Base-by-base conservation (phyloP, 495 filamentous ascomycete genomes). In the Friedmanniomyces endolithicus region DNA sequence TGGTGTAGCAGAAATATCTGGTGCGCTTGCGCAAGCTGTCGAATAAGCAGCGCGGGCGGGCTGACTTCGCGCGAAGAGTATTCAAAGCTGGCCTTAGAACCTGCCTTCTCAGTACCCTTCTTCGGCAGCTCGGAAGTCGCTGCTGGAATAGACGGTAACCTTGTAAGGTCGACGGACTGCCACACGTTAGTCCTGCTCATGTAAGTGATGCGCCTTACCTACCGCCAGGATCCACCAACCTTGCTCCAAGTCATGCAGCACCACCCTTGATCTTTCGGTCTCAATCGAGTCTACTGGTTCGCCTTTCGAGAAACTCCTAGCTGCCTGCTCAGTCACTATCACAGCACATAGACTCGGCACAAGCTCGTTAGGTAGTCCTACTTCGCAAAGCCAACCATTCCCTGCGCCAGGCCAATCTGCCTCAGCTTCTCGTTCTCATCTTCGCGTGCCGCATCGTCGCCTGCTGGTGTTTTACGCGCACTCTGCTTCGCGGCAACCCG, bases 201-300 rank as follows among this genome's bases (percentile, higher is more conserved):
- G 23, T 25, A 47, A 2, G 7, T 6, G 4, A 27, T 47, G 44
- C 23, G 44, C 44, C 19, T 47, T 14, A 62, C 63, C 19, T 68
- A 95, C 90, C 55, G 89, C 89, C 45, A 96, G 71, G 59, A 95
- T 80, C 92, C 92, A 99, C 92, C 92, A 99, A 45, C 86, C 83
- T 56, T 84, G 76, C 66, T 88, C 85, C 50, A 97, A 69, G 67
- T 97, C 88, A 60, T 88, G 77, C 14, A 95, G 71, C 39, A 97
- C 75, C 22, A 95, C 84, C 17, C 90, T 75, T 6, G 81, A 80
- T 70, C 85, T 89, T 60, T 95, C 86, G 0, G 92, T 99, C 65
- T 97, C 94, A 58, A 97, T 80, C 25, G 82, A 83, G 58, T 94
- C 86, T 16, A 97, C 74, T 16, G 87, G 66, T 56, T 82, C 73